These are phyloP conservation scores for Podospora australis DNA, from an alignment of 495 filamentous ascomycete genomes.

Conservation along the genomic window DNA sequence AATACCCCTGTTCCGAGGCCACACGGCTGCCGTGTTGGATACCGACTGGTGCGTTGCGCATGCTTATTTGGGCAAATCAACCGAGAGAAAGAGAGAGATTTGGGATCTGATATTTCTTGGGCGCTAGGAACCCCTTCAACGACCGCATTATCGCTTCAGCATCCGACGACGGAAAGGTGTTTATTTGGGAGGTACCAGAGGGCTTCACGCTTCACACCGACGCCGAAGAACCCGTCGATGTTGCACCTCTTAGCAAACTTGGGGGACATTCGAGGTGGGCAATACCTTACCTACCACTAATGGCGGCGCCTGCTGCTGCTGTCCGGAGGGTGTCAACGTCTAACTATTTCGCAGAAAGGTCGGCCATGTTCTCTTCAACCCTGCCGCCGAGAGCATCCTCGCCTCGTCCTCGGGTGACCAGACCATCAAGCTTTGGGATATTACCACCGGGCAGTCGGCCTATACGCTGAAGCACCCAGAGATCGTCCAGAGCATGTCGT, in stretches of 20 bases:
- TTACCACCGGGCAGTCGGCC: slow-evolving; percentile 65
- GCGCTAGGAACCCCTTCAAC: slow-evolving; percentile 82
- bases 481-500: slow-evolving; percentile 90
- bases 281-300: not conserved
- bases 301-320: not conserved
- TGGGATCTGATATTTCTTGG: slow-evolving; percentile 29
- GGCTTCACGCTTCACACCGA: slow-evolving; percentile 78
- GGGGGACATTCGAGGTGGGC: slow-evolving; percentile 61
- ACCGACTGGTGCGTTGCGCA: slow-evolving; percentile 88
- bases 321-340: slow-evolving; percentile 3
- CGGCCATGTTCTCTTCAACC: slow-evolving; percentile 96
- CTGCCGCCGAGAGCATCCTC: slow-evolving; percentile 89
- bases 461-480: slow-evolving; percentile 77
- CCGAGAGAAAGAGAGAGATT: too few relatives aligned
- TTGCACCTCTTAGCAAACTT: slow-evolving; percentile 73
- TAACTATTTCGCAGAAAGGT: slow-evolving; percentile 61
- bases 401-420: slow-evolving; percentile 93
- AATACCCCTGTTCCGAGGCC: slow-evolving; percentile 90
- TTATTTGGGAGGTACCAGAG: slow-evolving; percentile 91
- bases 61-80: not conserved
- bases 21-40: slow-evolving; percentile 91
- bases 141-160: slow-evolving; percentile 87
- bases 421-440: slow-evolving; percentile 94
- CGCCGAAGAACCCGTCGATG: slow-evolving; percentile 72
- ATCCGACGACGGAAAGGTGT: slow-evolving; percentile 94